These are phyloP conservation scores for Amaranthus tricolor DNA, from an alignment of 179 eudicot species.

Conservation along the genomic window DNA sequence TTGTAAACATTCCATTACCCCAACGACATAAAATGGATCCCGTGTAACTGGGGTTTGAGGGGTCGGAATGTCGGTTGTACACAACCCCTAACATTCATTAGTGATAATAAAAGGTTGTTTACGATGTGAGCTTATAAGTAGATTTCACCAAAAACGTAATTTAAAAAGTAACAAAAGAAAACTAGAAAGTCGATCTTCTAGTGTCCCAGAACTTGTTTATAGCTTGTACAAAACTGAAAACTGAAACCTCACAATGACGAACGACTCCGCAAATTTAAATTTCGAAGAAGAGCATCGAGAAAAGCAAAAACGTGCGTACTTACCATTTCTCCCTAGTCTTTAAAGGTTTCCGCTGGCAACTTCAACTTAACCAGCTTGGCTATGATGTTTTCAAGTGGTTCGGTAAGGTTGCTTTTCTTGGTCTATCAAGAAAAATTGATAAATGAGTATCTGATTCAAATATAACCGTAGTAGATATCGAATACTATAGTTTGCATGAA, in stretches of 20 bases:
- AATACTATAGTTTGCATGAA: background rate
- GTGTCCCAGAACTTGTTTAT: background rate
- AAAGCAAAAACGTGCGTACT: conserved; percentile 12
- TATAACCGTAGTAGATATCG: background rate
- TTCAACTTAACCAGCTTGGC: conserved; percentile 48
- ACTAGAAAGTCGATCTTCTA: too few species aligned
- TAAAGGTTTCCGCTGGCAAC: conserved; percentile 26
- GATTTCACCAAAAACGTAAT: too few species aligned
- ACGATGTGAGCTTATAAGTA: background rate
- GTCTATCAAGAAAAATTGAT: conserved; percentile 33
- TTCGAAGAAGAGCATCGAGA: background rate
- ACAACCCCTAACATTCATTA: background rate
- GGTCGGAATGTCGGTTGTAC: background rate
- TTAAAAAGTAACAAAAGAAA: too few species aligned
- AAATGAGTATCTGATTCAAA: background rate
- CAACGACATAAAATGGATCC: too few species aligned
- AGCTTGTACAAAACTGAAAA: background rate
- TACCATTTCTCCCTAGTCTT: conserved; percentile 18
- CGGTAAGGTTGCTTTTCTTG: conserved; percentile 49
- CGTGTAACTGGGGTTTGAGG: background rate
- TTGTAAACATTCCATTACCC: background rate
- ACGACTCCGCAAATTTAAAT: background rate
- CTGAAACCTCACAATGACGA: background rate
- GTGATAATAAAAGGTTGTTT: background rate
- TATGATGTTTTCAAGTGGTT: conserved; percentile 51